Conservation (phyloP, 805 yeast species). For the Hanseniaspora lachancei region DNA sequence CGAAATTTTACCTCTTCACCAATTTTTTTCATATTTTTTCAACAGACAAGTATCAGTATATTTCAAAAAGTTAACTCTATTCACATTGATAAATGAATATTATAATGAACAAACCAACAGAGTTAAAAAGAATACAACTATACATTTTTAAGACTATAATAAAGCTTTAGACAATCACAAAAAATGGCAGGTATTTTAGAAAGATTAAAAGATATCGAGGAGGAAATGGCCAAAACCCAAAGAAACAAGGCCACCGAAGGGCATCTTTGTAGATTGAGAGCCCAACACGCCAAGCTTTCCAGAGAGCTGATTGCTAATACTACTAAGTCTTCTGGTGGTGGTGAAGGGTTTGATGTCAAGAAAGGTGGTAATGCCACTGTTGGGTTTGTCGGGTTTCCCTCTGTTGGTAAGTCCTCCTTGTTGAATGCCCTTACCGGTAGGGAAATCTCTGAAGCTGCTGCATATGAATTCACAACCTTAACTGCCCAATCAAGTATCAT, state of each 20-base stretch:
- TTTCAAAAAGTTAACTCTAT: too few species aligned
- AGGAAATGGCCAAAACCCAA: slow-evolving; percentile 96
- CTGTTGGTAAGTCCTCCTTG: slow-evolving; percentile 76
- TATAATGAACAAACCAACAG: too few species aligned
- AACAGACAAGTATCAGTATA: too few species aligned
- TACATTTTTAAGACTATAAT: not conserved
- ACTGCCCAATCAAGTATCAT: slow-evolving; percentile 97
- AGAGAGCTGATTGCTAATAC: slow-evolving; percentile 73
- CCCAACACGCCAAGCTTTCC: slow-evolving; percentile 87
- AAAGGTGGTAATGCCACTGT: slow-evolving; percentile 96
- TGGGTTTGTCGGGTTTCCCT: slow-evolving; percentile 97
- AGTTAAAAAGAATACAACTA: too few species aligned
- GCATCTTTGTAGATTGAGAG: slow-evolving; percentile 94
- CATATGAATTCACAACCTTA: slow-evolving; percentile 91
- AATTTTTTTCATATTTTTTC: too few species aligned
- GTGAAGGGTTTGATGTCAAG: slow-evolving; percentile 95
- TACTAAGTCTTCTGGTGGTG: slow-evolving; percentile 69
- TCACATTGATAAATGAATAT: too few species aligned
- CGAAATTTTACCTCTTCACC: too few species aligned
- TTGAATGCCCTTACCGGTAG: slow-evolving; percentile 86
- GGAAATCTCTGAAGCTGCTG: slow-evolving; percentile 86
- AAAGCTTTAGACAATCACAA: not conserved
- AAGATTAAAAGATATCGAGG: slow-evolving; percentile 77
- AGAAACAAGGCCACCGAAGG: slow-evolving; percentile 95
- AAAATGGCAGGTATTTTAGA: slow-evolving; percentile 56